Percentiles rank a stretch among this genome's conserved stretches.
These are phyloP conservation scores for Dryadomyces quercus-mongolicae DNA, from an alignment of 2,329 filamentous ascomycete species.

Conservation along the genomic window DNA sequence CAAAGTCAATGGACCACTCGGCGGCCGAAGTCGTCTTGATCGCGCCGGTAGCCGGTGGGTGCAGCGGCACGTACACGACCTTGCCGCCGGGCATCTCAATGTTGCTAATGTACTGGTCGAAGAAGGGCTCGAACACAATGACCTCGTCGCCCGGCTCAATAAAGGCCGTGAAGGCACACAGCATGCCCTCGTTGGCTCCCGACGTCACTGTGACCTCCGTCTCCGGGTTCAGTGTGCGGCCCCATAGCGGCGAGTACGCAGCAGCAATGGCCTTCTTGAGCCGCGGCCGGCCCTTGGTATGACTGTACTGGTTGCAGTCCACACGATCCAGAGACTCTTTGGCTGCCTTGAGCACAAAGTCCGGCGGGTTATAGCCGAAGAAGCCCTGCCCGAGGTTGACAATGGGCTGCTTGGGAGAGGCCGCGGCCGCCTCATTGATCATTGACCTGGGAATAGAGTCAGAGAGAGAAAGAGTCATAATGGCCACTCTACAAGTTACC, in stretches of 20 bases:
- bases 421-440: constrained; percentile 38
- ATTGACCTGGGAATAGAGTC: constrained; percentile 29
- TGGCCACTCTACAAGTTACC: constrained; percentile 9
- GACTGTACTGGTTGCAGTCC: constrained; percentile 98
- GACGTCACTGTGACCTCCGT: constrained; percentile 94
- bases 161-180: constrained; percentile 96
- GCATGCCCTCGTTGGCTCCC: constrained; percentile 83
- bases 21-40: constrained; percentile 70
- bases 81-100: constrained; percentile 97
- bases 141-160: constrained; percentile 92
- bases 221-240: constrained; percentile 68
- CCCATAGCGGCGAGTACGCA: constrained; percentile 84
- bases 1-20: constrained; percentile 81
- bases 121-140: constrained; percentile 97
- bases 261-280: constrained; percentile 88
- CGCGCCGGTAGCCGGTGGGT: constrained; percentile 72
- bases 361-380: constrained; percentile 88
- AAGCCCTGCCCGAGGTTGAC: constrained; percentile 50
- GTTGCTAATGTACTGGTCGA: constrained; percentile 98
- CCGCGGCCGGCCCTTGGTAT: constrained; percentile 82
- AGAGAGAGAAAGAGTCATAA: background rate
- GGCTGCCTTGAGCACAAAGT: constrained; percentile 83
- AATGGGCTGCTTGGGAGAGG: constrained; percentile 37
- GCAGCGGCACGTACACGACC: constrained; percentile 90
- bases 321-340: constrained; percentile 81